Evolutionary conservation across 495 filamentous ascomycete genomes (phyloP).

Genomic region (Hyaloscypha finlandica): DNA sequence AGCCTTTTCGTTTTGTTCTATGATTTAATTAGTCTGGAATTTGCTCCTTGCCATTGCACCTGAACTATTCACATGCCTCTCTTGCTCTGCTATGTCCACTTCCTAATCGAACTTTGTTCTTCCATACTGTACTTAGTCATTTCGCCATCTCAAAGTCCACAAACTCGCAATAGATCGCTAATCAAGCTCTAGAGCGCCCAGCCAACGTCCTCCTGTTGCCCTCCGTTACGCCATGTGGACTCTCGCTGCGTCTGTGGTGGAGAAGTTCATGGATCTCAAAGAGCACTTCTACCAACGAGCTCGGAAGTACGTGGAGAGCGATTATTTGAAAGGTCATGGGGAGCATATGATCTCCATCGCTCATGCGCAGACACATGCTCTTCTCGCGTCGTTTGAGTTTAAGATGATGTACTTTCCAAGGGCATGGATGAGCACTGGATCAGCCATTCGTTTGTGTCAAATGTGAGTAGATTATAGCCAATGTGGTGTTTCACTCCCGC

Average conservation of each 20-base stretch:
- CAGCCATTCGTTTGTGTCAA: slow-evolving; percentile 71
- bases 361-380: slow-evolving; percentile 78
- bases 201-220: slow-evolving; percentile 82
- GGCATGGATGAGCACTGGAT: slow-evolving; percentile 90
- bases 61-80: no score
- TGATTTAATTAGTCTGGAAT: no score
- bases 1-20: no score
- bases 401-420: slow-evolving; percentile 97
- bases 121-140: no score
- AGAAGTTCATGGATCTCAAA: slow-evolving; percentile 75
- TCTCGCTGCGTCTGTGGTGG: slow-evolving; percentile 76
- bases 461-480: slow-evolving; percentile 55
- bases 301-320: slow-evolving; percentile 84
- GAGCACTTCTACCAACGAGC: slow-evolving; percentile 85
- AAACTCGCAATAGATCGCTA: no score
- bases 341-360: slow-evolving; percentile 81
- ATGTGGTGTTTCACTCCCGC: slow-evolving; percentile 1
- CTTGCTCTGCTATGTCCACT: no score
- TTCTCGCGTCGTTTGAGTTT: slow-evolving; percentile 87
- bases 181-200: slow-evolving; percentile 51
- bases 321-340: slow-evolving; percentile 92
- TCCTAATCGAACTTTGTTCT: no score
- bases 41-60: no score
- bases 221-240: slow-evolving; percentile 95
- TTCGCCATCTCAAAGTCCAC: no score